These are phyloP conservation scores for Mimosa bimucronata DNA, from an alignment of 306 rosid genomes.

Conservation along the genomic window DNA sequence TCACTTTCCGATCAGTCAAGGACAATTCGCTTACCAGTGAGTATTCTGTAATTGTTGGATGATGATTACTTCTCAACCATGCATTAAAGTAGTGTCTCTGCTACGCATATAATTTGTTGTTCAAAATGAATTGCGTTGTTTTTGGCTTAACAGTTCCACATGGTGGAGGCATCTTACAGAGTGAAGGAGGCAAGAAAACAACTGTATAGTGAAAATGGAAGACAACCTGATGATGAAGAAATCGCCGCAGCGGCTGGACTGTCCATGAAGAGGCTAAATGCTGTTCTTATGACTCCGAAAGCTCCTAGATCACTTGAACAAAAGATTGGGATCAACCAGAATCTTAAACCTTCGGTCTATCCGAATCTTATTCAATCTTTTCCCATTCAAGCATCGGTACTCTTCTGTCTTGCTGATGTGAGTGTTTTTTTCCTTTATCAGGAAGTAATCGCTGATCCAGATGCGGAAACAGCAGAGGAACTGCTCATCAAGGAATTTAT, in stretches of 20 bases:
- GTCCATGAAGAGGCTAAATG: slow-evolving; percentile 87
- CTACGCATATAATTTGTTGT: background rate
- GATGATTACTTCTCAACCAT: slow-evolving; percentile 7
- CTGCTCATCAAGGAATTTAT: slow-evolving; percentile 68
- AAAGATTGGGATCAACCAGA: slow-evolving; percentile 83
- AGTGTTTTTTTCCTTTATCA: slow-evolving; percentile 34
- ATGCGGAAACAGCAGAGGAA: slow-evolving; percentile 81
- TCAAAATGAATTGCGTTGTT: slow-evolving; percentile 25
- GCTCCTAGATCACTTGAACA: slow-evolving; percentile 93
- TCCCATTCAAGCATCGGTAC: background rate
- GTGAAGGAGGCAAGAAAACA: slow-evolving; percentile 91
- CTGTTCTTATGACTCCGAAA: slow-evolving; percentile 87
- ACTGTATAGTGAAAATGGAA: slow-evolving; percentile 74
- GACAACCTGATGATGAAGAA: slow-evolving; percentile 79
- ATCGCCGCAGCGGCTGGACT: slow-evolving; percentile 86
- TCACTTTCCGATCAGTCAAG: slow-evolving; percentile 89
- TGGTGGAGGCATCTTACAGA: slow-evolving; percentile 93
- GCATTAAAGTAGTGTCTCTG: slow-evolving; percentile 1
- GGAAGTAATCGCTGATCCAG: slow-evolving; percentile 80
- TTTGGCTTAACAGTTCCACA: slow-evolving; percentile 73
- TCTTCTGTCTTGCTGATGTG: slow-evolving; percentile 34
- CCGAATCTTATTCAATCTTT: slow-evolving; percentile 40
- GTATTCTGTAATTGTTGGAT: slow-evolving; percentile 37
- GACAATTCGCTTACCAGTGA: slow-evolving; percentile 92
- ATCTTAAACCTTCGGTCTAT: slow-evolving; percentile 89